Evolutionary conservation across 306 rosid species (phyloP), one percentile per base, ranked within the genome.

Genomic region (Lathyrus aphaca): DNA sequence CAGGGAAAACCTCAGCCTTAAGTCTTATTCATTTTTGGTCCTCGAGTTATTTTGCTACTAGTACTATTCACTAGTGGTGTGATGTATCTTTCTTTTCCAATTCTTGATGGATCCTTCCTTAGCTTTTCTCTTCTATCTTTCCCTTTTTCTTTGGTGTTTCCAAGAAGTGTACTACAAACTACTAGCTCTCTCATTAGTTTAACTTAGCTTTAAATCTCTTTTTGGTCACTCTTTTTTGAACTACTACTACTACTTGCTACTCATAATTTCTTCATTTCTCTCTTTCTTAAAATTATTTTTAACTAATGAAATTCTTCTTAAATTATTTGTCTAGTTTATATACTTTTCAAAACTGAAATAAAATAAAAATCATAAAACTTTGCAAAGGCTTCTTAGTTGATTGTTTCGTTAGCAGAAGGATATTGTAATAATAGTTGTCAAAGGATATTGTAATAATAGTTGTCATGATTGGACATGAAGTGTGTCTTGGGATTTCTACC

Each of bases 21-120:
- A 27, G 80, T 80, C 82, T n/a, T 68, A 56, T 77, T 84, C 87
- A 77, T 15, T 72, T 83, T 81, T 74, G 85, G 82, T 71, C 75
- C 74, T 69, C 60, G 74, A 50, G 69, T 72, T 78, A 4, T 46
- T 56, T 56, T 56, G 18, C 16, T 25, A 55, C 10, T 54, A 54
- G 5, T 78, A 39, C 66, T 23, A 21, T 5, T 58, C 25, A 55
- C 40, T 43, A 74, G 10, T 60, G 39, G 16, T 58, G 73, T 59
- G 14, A 14, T 59, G 64, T 71, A 38, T 30, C 77, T 61, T 61
- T 7, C 59, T 51, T 68, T 72, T 64, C 48, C 77, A 49, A 69
- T 74, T 72, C 4, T 75, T 63, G 57, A 68, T 68, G 46, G 9
- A 43, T 69, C 54, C 10, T 29, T 60, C 32, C 30, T 40, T 44